These are phyloP conservation scores for Tuber microsphaerosporum DNA, from an alignment of 495 filamentous ascomycete species.

Conservation along the genomic window DNA sequence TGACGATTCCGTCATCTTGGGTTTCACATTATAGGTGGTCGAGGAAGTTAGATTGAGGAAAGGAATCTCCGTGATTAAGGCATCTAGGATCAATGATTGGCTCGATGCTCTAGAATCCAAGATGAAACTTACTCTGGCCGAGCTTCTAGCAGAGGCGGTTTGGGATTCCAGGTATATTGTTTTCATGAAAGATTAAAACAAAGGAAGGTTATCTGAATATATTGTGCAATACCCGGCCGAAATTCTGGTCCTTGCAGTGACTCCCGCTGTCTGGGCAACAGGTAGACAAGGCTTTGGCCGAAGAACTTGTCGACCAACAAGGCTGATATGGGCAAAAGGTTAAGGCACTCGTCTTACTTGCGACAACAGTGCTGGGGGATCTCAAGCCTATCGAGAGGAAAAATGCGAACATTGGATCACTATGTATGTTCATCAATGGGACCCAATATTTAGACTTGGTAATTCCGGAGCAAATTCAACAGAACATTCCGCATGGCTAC, in stretches of 20 bases:
- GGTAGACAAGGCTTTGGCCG: slow-evolving; percentile 58
- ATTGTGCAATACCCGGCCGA: slow-evolving; percentile 79
- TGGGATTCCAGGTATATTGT: slow-evolving; percentile 69
- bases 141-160: slow-evolving; percentile 78
- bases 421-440: slow-evolving; percentile 94
- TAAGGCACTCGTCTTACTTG: slow-evolving; percentile 70
- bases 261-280: too few relatives aligned
- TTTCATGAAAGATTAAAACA: slow-evolving; percentile 57
- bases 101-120: slow-evolving; percentile 81
- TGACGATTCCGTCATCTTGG: slow-evolving; percentile 77
- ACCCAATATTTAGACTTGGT: slow-evolving; percentile 76
- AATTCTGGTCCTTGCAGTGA: slow-evolving; percentile 95
- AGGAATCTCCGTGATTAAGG: slow-evolving; percentile 83
- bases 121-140: slow-evolving; percentile 90
- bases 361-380: slow-evolving; percentile 78
- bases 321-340: slow-evolving; percentile 67
- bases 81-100: slow-evolving; percentile 97
- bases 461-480: slow-evolving; percentile 65
- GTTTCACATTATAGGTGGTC: slow-evolving; percentile 90
- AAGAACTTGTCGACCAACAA: slow-evolving; percentile 58
- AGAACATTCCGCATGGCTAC: slow-evolving; percentile 81
- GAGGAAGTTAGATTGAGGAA: slow-evolving; percentile 81
- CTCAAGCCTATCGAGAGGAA: slow-evolving; percentile 82
- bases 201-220: slow-evolving; percentile 62
- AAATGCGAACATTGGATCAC: slow-evolving; percentile 99